Evolutionary conservation across 345 rosid genomes (phyloP).

Genomic region (Camelina laxa): DNA sequence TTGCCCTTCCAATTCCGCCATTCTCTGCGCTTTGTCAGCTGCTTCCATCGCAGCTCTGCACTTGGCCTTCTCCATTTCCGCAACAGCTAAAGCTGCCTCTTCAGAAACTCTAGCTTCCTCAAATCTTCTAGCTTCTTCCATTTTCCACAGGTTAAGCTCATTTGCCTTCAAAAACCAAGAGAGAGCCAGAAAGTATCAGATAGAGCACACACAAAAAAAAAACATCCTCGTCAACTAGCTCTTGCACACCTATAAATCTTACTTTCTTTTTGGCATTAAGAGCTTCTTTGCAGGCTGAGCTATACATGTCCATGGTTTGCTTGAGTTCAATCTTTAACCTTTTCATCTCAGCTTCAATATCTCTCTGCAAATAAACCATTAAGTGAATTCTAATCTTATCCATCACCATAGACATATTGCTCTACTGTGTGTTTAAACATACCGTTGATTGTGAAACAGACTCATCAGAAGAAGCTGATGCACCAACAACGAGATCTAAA

Average conservation of each 20-base stretch:
- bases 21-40: conserved; percentile 74
- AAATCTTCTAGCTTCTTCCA: conserved; percentile 67
- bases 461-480: conserved; percentile 45
- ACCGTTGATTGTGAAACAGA: conserved; percentile 46
- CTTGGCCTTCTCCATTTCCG: conserved; percentile 86
- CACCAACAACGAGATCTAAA: conserved; percentile 39
- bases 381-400: conserved; percentile 13
- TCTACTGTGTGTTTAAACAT: conserved; percentile 32
- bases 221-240: conserved; percentile 17
- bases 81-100: conserved; percentile 79
- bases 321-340: conserved; percentile 82
- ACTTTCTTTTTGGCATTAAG: conserved; percentile 76
- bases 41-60: conserved; percentile 84
- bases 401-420: not conserved
- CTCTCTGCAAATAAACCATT: conserved; percentile 51
- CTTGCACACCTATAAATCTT: conserved; percentile 35
- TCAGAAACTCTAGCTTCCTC: conserved; percentile 77
- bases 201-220: not conserved
- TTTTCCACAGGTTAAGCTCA: conserved; percentile 71
- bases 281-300: conserved; percentile 92
- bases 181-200: conserved; percentile 17
- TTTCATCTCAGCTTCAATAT: conserved; percentile 84
- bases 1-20: conserved; percentile 71
- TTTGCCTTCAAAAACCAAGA: conserved; percentile 53
- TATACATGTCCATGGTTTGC: conserved; percentile 93